A percentile compares a stretch with the other conserved stretches of the same genome.
Conservation (phyloP, 2,329 filamentous ascomycete species). For the Chaetomiaceae sp. region DNA sequence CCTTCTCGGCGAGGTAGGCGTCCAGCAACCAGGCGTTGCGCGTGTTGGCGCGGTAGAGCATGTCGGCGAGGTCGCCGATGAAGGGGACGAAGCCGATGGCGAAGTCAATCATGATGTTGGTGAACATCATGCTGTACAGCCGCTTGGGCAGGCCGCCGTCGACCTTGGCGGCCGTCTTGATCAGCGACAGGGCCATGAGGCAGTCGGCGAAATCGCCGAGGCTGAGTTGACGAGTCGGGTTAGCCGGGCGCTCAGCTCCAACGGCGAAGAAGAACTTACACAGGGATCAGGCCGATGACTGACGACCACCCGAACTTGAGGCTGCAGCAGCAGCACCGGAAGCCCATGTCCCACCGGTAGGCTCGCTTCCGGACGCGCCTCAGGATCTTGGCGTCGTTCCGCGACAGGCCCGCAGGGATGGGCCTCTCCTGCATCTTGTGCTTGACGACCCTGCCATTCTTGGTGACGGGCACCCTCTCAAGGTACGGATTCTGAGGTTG, state of each 20-base stretch:
- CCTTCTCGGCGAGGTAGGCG: slow-evolving; percentile 60
- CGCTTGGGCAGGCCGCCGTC: slow-evolving; percentile 65
- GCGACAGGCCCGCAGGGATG: slow-evolving; percentile 72
- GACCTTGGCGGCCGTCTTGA: slow-evolving; percentile 64
- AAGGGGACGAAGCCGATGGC: slow-evolving; percentile 67
- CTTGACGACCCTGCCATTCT: slow-evolving; percentile 61
- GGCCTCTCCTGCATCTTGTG: slow-evolving; percentile 81
- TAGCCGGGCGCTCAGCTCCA: too few relatives aligned
- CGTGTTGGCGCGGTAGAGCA: slow-evolving; percentile 67
- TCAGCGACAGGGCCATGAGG: slow-evolving; percentile 67
- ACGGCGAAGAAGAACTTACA: too few relatives aligned
- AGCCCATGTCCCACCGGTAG: slow-evolving; percentile 72
- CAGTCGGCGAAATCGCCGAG: slow-evolving; percentile 70
- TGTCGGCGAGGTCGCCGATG: slow-evolving; percentile 69
- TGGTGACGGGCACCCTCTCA: slow-evolving; percentile 69
- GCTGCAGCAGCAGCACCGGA: slow-evolving; percentile 73
- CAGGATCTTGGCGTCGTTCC: slow-evolving; percentile 74
- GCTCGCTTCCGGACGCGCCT: slow-evolving; percentile 81
- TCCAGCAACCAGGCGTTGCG: slow-evolving; percentile 59
- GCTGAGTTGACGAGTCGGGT: slow-evolving; percentile 37
- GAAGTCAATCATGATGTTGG: slow-evolving; percentile 74
- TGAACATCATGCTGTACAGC: slow-evolving; percentile 65
- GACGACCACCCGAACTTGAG: slow-evolving; percentile 85
- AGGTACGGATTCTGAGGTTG: slow-evolving; percentile 76
- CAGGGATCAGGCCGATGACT: slow-evolving; percentile 77